A percentile compares a stretch with the other conserved stretches of the same genome.
Evolutionary conservation across 257 asterid genomes (phyloP).

Genomic region (Solanum ossicruentum): DNA sequence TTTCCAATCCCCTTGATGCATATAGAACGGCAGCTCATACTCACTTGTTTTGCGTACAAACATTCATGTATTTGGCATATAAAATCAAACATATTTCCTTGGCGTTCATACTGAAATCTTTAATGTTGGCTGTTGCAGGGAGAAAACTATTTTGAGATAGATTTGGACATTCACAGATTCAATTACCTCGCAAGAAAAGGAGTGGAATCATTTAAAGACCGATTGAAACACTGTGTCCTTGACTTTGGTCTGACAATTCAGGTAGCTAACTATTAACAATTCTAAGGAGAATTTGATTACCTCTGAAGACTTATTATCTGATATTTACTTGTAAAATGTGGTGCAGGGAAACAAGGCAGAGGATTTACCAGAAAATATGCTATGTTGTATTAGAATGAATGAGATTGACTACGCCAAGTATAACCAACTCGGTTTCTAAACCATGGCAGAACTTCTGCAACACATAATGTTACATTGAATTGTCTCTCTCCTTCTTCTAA

Average conservation of each 20-base stretch:
- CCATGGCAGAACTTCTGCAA: not conserved
- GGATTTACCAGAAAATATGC: slow-evolving; percentile 71
- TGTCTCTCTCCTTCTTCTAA: not conserved
- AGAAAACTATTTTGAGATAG: slow-evolving; percentile 82
- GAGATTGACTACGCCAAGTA: slow-evolving; percentile 58
- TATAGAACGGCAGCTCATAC: not conserved
- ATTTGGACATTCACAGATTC: slow-evolving; percentile 81
- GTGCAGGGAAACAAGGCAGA: slow-evolving; percentile 57
- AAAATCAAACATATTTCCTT: not conserved
- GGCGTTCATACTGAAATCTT: not conserved
- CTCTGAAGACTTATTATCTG: not conserved
- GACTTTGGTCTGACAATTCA: slow-evolving; percentile 93
- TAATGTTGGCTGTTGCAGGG: slow-evolving; percentile 39
- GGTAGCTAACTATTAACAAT: slow-evolving; percentile 25
- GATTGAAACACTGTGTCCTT: slow-evolving; percentile 63
- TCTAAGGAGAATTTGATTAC: not conserved
- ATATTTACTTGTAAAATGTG: not conserved
- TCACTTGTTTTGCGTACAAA: not conserved
- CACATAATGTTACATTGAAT: not conserved
- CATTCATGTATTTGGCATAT: not conserved
- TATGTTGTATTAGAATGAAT: slow-evolving; percentile 69
- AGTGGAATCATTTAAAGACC: slow-evolving; percentile 69
- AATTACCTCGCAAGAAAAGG: slow-evolving; percentile 89
- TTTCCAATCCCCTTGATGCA: not conserved
- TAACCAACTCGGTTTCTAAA: slow-evolving; percentile 47